Evolutionary conservation across 2,329 filamentous ascomycete genomes (phyloP).

Genomic region (Xylariaceae sp.): DNA sequence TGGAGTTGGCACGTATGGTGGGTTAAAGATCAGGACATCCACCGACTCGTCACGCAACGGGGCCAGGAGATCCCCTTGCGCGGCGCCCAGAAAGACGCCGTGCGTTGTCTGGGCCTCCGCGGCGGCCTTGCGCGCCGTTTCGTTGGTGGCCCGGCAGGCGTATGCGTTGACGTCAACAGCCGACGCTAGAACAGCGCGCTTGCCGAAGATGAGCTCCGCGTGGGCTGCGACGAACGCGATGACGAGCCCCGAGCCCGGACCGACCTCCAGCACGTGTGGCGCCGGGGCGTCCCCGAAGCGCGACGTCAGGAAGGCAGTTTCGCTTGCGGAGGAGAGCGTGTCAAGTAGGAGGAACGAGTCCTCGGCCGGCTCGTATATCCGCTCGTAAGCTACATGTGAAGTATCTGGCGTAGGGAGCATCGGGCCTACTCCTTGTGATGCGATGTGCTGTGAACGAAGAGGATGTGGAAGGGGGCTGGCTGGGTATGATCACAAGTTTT

Average conservation of each 20-base stretch:
- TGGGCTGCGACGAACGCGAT: conserved; percentile 82
- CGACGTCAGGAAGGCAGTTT: conserved; percentile 62
- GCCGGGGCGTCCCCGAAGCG: conserved; percentile 49
- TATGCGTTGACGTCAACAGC: conserved; percentile 82
- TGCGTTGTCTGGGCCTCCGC: conserved; percentile 24
- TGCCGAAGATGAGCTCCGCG: conserved; percentile 66
- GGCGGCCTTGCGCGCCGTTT: conserved; percentile 57
- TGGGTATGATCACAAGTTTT: not conserved
- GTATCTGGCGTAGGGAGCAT: conserved; percentile 96
- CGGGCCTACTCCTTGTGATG: not conserved
- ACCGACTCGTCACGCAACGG: conserved; percentile 56
- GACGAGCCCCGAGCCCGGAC: conserved; percentile 91
- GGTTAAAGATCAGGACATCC: conserved; percentile 93
- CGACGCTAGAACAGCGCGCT: conserved; percentile 63
- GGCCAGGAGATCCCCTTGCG: conserved; percentile 66
- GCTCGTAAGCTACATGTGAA: conserved; percentile 81
- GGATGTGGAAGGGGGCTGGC: no score
- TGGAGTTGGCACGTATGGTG: conserved; percentile 89
- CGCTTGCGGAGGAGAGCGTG: conserved; percentile 70
- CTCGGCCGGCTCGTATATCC: conserved; percentile 92
- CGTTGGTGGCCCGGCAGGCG: conserved; percentile 70
- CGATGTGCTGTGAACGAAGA: no score
- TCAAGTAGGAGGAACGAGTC: conserved; percentile 94
- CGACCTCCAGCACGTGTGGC: conserved; percentile 77
- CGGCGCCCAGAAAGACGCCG: conserved; percentile 57